Evolutionary conservation across 495 filamentous ascomycete species (phyloP), one percentile per base, ranked within the genome.

Genomic region (Xylaria grammica): DNA sequence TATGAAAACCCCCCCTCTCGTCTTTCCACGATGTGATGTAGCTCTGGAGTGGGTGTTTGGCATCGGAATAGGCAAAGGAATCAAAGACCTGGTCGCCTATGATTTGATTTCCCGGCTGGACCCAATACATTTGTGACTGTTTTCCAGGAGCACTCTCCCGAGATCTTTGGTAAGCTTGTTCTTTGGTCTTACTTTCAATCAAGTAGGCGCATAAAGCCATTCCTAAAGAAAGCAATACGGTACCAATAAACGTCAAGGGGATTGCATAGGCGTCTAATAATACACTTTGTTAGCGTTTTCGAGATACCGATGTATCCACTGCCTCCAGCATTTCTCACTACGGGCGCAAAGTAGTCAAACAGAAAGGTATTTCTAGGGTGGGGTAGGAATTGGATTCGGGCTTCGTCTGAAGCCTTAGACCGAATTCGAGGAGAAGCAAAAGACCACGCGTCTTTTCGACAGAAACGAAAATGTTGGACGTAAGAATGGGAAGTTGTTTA

Each of bases 171-270:
- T 73, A 69, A 22, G 19, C 42, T 45, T 65, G 72, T 59, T 81
- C 66, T 20, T 62, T 69, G 0, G 80, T 79, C 0, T 72, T 76
- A 29, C 72, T 74, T 45, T 77, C 73, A 29, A 81, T 77, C 13
- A 81, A 64, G n/a, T 77, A 72, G 0, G 77, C 78, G 56, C 77
- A 78, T 42, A 72, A 67, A 32, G 80, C 73, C 78, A 82, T 82
- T 1, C 80, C 80, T 7, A 72, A 29, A 38, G 70, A 73, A 15
- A 81, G 67, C 20, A 79, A 62, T 0, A 72, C 56, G 0, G 79
- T 74, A 7, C 80, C 80, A 17, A 69, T 15, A n/a, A 32, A 9
- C 49, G 19, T 52, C 42, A 52, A 52, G 26, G 22, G 49, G 32
- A 24, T 11, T 32, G 55, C 32, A 5, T n/a, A 42, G 34, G n/a